phyloP scores from a whole-genome alignment of 257 asterid species.

The Solanum lignicaule region DNA sequence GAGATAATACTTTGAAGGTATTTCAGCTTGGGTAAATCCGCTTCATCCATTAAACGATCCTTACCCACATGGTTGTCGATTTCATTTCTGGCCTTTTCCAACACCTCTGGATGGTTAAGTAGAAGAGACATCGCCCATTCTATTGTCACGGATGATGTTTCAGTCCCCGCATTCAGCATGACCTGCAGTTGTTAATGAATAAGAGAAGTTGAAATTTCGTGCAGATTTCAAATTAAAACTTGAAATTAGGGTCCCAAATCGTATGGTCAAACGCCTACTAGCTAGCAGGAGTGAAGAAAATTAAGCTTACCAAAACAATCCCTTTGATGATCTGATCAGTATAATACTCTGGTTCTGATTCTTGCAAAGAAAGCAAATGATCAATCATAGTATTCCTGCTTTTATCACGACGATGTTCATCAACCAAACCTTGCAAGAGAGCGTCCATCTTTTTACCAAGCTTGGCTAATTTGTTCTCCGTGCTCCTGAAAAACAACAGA shows the following conservation, averaged over 20 bases:
- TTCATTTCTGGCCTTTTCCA: conserved; percentile 45
- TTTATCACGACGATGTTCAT: conserved; percentile 19
- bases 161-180: conserved; percentile 43
- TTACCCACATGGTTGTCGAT: conserved; percentile 31
- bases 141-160: conserved; percentile 38
- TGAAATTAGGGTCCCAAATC: not conserved
- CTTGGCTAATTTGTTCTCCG: conserved; percentile 22
- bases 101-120: conserved; percentile 43
- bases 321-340: conserved; percentile 45
- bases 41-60: conserved; percentile 32
- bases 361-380: conserved; percentile 51
- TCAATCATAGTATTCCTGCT: conserved; percentile 33
- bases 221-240: not conserved
- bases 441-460: conserved; percentile 19
- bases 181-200: conserved; percentile 11
- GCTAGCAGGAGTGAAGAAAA: not conserved
- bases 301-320: conserved; percentile 22
- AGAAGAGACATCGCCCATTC: conserved; percentile 61
- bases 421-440: conserved; percentile 38
- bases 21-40: conserved; percentile 37
- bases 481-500: not conserved
- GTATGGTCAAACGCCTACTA: not conserved
- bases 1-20: conserved; percentile 34
- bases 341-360: conserved; percentile 40
- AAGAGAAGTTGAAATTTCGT: not conserved